Evolutionary conservation across 768 basidiomycete genomes (phyloP), one percentile per base, ranked within the genome.

Genomic region (Xerocomellus dryophilus): DNA sequence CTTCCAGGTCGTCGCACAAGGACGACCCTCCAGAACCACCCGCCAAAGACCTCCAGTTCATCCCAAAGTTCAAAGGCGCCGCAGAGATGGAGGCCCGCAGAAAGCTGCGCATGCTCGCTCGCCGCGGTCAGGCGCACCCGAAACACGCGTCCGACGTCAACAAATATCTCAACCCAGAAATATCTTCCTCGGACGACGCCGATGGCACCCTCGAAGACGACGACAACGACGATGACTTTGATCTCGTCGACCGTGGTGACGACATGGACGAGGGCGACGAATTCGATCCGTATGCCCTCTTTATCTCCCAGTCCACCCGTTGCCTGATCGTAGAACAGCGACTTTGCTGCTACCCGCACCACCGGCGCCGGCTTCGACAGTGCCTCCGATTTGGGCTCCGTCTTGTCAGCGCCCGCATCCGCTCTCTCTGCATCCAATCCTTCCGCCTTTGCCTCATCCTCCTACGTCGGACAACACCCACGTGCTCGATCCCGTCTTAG

Each of bases 1-100:
- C n/a, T n/a, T n/a, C n/a, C n/a, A n/a, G n/a, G n/a, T n/a, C n/a
- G n/a, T n/a, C n/a, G n/a, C n/a, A n/a, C n/a, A n/a, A 51, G 29
- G 59, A 63, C 41, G 57, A 59, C 25, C 60, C 53, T 20, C 63
- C 60, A 0, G 62, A 63, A 12, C 81, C 76, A 18, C 79, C 78
- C 4, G 60, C 76, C 12, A 84, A 81, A 56, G 78, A 73, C 12
- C 71, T 78, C 6, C 82, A 78, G 49, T 91, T 90, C 61, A 75
- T 88, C 23, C 90, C 90, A 17, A 85, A 81, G 47, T 92, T 93
- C 73, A 88, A 84, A 59, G 85, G 88, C 8, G 86, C 87, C 0
- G 90, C 82, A n/a, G 89, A 93, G 67, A 92, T 92, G 90, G 91
- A 91, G 58, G 82, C 79, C 5, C 76, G 90, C 15, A 72, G 91